Evolutionary conservation across 768 basidiomycete genomes (phyloP), one percentile per base, ranked within the genome.

Genomic region (Termitomyces sp.): DNA sequence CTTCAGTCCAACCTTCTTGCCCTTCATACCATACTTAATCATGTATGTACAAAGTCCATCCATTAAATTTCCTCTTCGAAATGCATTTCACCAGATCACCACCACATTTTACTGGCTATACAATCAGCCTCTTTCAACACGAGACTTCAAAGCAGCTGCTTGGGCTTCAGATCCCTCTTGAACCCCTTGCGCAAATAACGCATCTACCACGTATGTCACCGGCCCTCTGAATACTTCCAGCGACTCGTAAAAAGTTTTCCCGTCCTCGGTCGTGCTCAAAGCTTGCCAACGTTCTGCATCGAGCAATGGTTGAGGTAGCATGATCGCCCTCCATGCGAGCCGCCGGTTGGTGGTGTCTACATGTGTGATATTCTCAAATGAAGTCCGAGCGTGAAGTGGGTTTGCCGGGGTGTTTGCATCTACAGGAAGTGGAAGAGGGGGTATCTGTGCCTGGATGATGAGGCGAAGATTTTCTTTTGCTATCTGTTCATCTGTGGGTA

Each of bases 361-460:
- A 39, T 64, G 58, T 30, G 72, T 72, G 48, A 74, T 73, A 32
- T 66, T 69, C 36, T 71, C 71, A 54, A 70, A 66, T 10, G 72
- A 68, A 4, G 57, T 56, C 55, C 71, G 69, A 14, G 64, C 32
- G 45, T 71, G 62, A 30, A 71, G 56, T 12, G 56, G 64, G 58
- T 70, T 67, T 43, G 64, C 55, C 20, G 62, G 66, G n/a, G 68
- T 71, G 44, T 55, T 60, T 36, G 64, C 69, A 44, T 67, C 45
- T 24, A 73, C 71, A 47, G 71, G 71, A 39, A 57, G 59, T 7
- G 65, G 62, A 7, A 73, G 67, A 48, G 71, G 70, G 16, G 71
- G 72, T 47, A 73, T 71, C 53, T 69, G 70, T n/a, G 64, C 67
- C 24, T 63, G 55, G 55, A 74, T 71, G 30, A 66, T 56, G 26